Evolutionary conservation across 2,329 filamentous ascomycete genomes (phyloP), one percentile per base, ranked within the genome.

Genomic region (Curvularia hawaiiensis): DNA sequence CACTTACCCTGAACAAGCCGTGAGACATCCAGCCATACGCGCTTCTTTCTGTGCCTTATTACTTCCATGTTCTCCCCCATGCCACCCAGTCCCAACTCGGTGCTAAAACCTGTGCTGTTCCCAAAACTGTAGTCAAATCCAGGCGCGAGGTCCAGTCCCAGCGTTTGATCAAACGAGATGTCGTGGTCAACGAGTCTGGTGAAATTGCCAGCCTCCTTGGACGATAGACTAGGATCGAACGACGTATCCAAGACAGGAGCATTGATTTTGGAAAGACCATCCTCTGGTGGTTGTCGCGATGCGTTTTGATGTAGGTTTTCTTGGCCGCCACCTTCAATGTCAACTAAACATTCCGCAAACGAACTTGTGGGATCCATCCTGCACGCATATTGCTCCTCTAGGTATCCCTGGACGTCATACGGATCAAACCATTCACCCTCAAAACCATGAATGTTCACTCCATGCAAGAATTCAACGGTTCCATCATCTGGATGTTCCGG

Each of bases 391-490:
- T 84, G 81, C 5, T 73, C 64, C 40, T 82, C 83, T 3, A 96
- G 78, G 69, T 92, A 95, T 12, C 84, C 81, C 73, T 95, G 89
- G 0, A 92, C 87, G 71, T 95, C 91, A 58, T 90, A 84, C 0
- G 87, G 79, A 68, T 95, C 90, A 64, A 90, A 90, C 80, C 91
- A 95, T 50, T 90, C 85, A 4, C 90, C 90, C 58, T 89, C 84
- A 59, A 88, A 90, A 0, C 86, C 89, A 1, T 84, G 81, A 8
- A 88, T 73, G 39, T 80, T 82, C 63, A 89, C 79, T 18, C 70
- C 67, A 8, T 53, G 46, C 7, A 65, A 52, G 44, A 63, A 66
- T 56, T 70, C 69, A 26, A 56, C 66, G 43, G 56, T 68, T 4
- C 63, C 63, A 28, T 66, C 60, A 35, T 54, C 54, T 18, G 60